These are phyloP conservation scores for Linnemannia zychae DNA, from an alignment of 192 early-diverging fungal genomes.

Conservation along the genomic window DNA sequence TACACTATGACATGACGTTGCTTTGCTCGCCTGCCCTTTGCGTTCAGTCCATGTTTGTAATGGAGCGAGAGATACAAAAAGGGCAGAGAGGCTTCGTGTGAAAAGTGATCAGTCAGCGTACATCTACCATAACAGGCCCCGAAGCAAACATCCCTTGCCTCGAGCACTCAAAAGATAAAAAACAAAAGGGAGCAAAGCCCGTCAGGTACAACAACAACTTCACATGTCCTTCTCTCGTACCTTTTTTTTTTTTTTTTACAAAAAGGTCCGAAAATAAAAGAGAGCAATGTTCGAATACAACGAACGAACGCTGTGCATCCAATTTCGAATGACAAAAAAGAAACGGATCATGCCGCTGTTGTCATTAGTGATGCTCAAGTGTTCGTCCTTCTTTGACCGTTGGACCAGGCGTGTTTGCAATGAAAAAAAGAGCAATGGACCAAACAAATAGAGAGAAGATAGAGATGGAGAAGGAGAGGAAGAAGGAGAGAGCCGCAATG, in stretches of 20 bases:
- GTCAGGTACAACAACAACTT: neutral
- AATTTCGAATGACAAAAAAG: neutral
- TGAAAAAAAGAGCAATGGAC: no score
- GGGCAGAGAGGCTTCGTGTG: neutral
- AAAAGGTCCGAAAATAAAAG: slow-evolving; percentile 2
- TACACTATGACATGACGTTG: neutral
- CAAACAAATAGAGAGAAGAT: neutral
- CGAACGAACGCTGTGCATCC: slow-evolving; percentile 4
- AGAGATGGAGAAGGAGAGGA: neutral
- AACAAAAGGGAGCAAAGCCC: neutral
- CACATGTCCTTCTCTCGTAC: no score
- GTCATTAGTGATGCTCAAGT: neutral
- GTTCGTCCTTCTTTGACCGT: neutral
- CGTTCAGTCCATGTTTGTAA: slow-evolving; percentile 8
- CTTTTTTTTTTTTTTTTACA: no score
- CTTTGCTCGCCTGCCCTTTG: no score
- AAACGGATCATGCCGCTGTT: no score
- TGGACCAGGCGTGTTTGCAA: no score
- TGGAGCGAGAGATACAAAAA: neutral
- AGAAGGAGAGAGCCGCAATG: neutral
- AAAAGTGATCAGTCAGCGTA: slow-evolving; percentile 2
- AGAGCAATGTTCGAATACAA: neutral
- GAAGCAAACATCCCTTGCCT: neutral
- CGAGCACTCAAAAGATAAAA: no score
- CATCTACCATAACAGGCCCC: neutral